Conservation (phyloP, 805 yeast species). For the Wickerhamomyces hampshirensis region DNA sequence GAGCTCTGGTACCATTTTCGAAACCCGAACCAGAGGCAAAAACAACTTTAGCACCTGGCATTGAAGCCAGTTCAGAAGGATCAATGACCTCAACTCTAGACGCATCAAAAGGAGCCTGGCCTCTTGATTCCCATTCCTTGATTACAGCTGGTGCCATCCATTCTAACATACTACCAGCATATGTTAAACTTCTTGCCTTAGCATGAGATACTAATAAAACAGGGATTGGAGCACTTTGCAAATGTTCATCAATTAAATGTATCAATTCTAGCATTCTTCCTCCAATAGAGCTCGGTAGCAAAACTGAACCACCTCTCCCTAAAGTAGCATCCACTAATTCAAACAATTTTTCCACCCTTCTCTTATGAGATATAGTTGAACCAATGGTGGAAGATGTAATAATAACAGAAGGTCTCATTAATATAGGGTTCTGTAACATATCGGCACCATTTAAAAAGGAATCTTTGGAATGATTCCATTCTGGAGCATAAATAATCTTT, state of each 20-base stretch:
- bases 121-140: conserved; percentile 75
- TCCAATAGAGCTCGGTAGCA: conserved; percentile 77
- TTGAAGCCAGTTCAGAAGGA: conserved; percentile 48
- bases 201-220: conserved; percentile 72
- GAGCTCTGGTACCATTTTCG: conserved; percentile 57
- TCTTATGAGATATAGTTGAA: conserved; percentile 55
- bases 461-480: conserved; percentile 94
- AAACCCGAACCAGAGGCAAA: conserved; percentile 69
- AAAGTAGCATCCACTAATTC: conserved; percentile 60
- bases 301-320: conserved; percentile 71
- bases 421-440: conserved; percentile 53
- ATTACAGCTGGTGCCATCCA: conserved; percentile 93
- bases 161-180: conserved; percentile 86
- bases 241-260: conserved; percentile 64
- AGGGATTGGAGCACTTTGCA: conserved; percentile 49
- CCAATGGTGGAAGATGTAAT: conserved; percentile 72
- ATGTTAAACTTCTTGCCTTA: conserved; percentile 70
- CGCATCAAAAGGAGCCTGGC: conserved; percentile 75
- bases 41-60: conserved; percentile 72
- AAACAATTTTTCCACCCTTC: conserved; percentile 58
- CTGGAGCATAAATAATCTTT: conserved; percentile 79
- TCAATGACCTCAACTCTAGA: conserved; percentile 52
- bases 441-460: conserved; percentile 73
- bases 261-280: conserved; percentile 79
- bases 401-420: conserved; percentile 76